These are phyloP conservation scores for Sicyos baderoa DNA, from an alignment of 306 rosid genomes.

Conservation along the genomic window DNA sequence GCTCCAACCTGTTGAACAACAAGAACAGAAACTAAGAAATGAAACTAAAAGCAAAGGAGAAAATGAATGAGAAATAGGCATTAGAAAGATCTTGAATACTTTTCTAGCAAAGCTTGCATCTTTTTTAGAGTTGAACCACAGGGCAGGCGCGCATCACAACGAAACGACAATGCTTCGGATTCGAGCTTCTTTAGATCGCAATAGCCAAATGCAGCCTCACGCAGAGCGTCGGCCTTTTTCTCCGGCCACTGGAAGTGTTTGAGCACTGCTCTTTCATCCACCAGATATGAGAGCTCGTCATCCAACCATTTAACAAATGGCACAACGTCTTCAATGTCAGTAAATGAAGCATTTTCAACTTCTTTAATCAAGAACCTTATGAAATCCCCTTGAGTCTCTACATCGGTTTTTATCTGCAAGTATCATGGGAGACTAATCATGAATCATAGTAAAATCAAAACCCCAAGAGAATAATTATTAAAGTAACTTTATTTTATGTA, in stretches of 20 bases:
- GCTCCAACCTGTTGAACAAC: constrained; percentile 68
- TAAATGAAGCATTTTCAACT: constrained; percentile 79
- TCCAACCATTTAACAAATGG: constrained; percentile 98
- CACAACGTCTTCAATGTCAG: constrained; percentile 74
- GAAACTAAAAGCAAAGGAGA: not conserved
- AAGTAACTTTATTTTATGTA: not conserved
- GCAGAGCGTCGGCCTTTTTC: constrained; percentile 84
- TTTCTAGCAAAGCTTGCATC: constrained; percentile 87
- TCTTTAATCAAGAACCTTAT: constrained; percentile 80
- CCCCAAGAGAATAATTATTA: not conserved
- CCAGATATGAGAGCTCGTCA: constrained; percentile 92
- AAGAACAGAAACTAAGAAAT: constrained; percentile 1
- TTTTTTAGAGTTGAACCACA: constrained; percentile 80
- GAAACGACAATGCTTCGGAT: constrained; percentile 67
- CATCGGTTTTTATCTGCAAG: constrained; percentile 84
- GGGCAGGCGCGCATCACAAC: constrained; percentile 69
- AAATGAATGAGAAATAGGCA: not conserved
- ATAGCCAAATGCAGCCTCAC: constrained; percentile 95
- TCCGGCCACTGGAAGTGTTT: constrained; percentile 98
- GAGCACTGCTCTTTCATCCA: constrained; percentile 96
- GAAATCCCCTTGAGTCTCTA: constrained; percentile 93
- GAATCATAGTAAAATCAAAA: not conserved
- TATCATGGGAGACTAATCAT: constrained; percentile 1
- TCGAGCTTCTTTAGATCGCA: constrained; percentile 84
- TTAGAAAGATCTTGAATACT: constrained; percentile 31